These are phyloP conservation scores for Wickerhamiella qilinensis DNA, from an alignment of 805 yeast genomes.

Conservation along the genomic window DNA sequence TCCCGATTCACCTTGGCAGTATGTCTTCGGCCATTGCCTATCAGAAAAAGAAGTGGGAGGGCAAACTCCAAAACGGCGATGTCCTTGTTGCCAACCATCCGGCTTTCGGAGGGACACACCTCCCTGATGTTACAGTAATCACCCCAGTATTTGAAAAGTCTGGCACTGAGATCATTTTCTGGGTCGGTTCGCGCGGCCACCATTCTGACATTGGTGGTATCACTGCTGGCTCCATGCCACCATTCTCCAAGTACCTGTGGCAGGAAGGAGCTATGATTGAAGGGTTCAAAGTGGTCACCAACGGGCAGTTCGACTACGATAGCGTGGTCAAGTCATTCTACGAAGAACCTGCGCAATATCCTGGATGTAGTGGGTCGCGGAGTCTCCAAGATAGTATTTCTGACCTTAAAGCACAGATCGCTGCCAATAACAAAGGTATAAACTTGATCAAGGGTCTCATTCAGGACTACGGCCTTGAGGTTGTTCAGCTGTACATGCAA, in stretches of 20 bases:
- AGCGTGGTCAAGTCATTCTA: slow-evolving; percentile 45
- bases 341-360: slow-evolving; percentile 59
- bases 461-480: slow-evolving; percentile 41
- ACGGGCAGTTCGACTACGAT: slow-evolving; percentile 62
- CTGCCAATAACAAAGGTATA: slow-evolving; percentile 81
- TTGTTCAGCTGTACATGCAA: slow-evolving; percentile 56
- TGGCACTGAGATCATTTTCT: slow-evolving; percentile 40
- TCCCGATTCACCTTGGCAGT: slow-evolving; percentile 76
- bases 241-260: slow-evolving; percentile 65
- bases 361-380: slow-evolving; percentile 85
- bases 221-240: slow-evolving; percentile 90
- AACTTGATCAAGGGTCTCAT: slow-evolving; percentile 43
- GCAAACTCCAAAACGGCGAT: slow-evolving; percentile 53
- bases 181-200: slow-evolving; percentile 89
- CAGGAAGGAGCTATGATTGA: slow-evolving; percentile 86
- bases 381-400: slow-evolving; percentile 69
- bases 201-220: slow-evolving; percentile 94
- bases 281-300: slow-evolving; percentile 55
- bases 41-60: slow-evolving; percentile 51
- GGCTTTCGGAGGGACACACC: slow-evolving; percentile 69
- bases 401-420: slow-evolving; percentile 71
- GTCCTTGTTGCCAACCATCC: slow-evolving; percentile 70
- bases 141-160: slow-evolving; percentile 68
- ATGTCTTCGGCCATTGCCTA: slow-evolving; percentile 66
- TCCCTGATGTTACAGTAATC: slow-evolving; percentile 82